Conservation (phyloP, 2,329 filamentous ascomycete genomes). For the Pestalotiopsis sp. region DNA sequence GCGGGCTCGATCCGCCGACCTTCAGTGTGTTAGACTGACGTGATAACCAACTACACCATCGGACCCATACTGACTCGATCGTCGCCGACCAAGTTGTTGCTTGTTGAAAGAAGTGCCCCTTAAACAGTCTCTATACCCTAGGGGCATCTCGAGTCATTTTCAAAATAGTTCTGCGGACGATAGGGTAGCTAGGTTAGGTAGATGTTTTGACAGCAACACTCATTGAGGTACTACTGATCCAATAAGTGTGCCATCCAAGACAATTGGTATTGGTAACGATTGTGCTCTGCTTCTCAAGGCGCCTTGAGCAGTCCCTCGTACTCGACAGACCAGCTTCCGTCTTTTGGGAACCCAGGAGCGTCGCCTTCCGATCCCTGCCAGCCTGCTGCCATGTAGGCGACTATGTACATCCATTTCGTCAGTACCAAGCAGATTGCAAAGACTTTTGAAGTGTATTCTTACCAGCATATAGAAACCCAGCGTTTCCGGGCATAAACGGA, state of each 20-base stretch:
- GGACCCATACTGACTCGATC: conserved; percentile 7
- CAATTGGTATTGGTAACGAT: not conserved
- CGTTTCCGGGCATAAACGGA: conserved; percentile 41
- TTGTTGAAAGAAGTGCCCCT: not conserved
- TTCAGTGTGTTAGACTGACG: conserved; percentile 13
- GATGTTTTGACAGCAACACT: too few relatives aligned
- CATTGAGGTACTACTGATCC: too few relatives aligned
- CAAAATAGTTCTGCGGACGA: not conserved
- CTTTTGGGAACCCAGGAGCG: conserved; percentile 38
- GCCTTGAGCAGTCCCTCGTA: conserved; percentile 38
- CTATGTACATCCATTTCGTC: conserved; percentile 21
- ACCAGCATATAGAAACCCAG: conserved; percentile 38
- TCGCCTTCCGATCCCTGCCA: conserved; percentile 32
- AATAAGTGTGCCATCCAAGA: not conserved
- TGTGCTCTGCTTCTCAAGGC: not conserved
- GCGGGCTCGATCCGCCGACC: conserved; percentile 13
- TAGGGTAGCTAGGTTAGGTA: too few relatives aligned
- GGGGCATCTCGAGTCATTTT: not conserved
- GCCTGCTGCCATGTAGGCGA: conserved; percentile 39
- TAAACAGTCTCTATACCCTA: not conserved
- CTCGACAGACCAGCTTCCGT: conserved; percentile 36
- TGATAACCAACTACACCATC: conserved; percentile 14
- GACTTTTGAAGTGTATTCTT: not conserved
- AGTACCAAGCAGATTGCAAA: not conserved
- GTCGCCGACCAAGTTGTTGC: not conserved